Base-by-base conservation (phyloP, 2,329 filamentous ascomycete species). In the Chrysoporthe puriensis region DNA sequence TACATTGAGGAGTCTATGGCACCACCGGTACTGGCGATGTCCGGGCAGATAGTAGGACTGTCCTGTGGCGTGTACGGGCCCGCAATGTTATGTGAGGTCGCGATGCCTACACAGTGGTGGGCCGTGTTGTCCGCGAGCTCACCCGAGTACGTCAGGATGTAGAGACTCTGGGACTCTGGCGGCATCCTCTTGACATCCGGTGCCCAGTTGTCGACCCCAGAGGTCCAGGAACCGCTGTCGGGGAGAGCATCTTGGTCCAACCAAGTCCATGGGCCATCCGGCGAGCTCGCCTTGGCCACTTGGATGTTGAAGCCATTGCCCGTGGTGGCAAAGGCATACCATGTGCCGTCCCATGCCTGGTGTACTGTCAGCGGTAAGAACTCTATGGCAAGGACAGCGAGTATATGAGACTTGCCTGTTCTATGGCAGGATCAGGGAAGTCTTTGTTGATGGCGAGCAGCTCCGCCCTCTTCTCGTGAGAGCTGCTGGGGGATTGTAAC, bases 1-100 rank as follows among this genome's bases (percentile, higher is more conserved):
- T 89, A 90, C 6, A 85, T 86, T 0, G 85, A 80, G 0, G 88
- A 79, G 72, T 91, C 89, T 71, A 91, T 91, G 18, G 87, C 84
- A 43, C 88, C 88, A 26, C 88, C 88, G 50, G 77, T 74, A 26
- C 78, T 76, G 62, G 80, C 74, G 4, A 79, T 77, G 1, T 82
- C 73, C 0, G 83, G 82, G 71, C 88, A 90, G 26, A 83, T 82
- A 34, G 88, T 78, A 0, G 86, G 84, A 11, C 76, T 72, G 1
- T 76, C 71, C 5, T 79, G 76, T 7, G 87, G 81, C 16, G 73
- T 75, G 72, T 87, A 90, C 0, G 87, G 88, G 0, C 88, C 88
- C 2, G 78, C 73, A 44, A 83, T 76, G 16, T 73, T 75, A 44
- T 78, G 71, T 0, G 86, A 81, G 4, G 83, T 79, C 1, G 87